Base-by-base conservation (phyloP, 768 basidiomycete species). In the Agrocybe praecox region DNA sequence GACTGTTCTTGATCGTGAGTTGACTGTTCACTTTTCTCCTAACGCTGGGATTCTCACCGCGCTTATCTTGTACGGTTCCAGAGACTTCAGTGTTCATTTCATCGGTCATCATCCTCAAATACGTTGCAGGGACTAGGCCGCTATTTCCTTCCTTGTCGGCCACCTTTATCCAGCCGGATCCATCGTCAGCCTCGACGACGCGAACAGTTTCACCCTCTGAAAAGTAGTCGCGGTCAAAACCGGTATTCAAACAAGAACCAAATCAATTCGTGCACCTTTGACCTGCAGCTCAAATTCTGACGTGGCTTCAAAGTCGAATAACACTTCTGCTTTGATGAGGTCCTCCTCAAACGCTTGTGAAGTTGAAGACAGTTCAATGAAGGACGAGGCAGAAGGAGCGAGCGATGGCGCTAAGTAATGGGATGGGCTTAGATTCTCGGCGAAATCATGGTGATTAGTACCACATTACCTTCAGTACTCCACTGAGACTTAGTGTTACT, bases 141-240 rank as follows among this genome's bases (percentile, higher is more conserved):
- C 82, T 81, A 53, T 78, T 77, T 57, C 85, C 84, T n/a, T 70
- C 69, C 36, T 72, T 65, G 64, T 89, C 80, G 21, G 72, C 68
- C 9, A 93, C 89, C 67, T 94, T 94, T 11, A 89, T 82, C 92
- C 92, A 94, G 2, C 92, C 92, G 15, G 90, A 91, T 11, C 90
- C 91, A 62, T 93, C 92, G 58, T 94, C 91, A 58, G 86, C 82
- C 67, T 94, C 92, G 18, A 91, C 66, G 36, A 95, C 77, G 55
- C 79, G 78, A 15, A 96, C 87, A 4, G 67, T 69, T 36, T 74
- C 69, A 23, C 88, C 90, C 73, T 90, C 91, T 88, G 47, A 34
- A 40, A 50, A 18, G 49, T 55, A 40, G 12, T 49, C 50, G 46
- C 52, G 15, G 29, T 48, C 11, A 54, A n/a, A 36, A 26, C 1